Percentiles rank a stretch among this genome's conserved stretches.
Conservation (phyloP, 257 asterid genomes). For the Rauvolfia tetraphylla region DNA sequence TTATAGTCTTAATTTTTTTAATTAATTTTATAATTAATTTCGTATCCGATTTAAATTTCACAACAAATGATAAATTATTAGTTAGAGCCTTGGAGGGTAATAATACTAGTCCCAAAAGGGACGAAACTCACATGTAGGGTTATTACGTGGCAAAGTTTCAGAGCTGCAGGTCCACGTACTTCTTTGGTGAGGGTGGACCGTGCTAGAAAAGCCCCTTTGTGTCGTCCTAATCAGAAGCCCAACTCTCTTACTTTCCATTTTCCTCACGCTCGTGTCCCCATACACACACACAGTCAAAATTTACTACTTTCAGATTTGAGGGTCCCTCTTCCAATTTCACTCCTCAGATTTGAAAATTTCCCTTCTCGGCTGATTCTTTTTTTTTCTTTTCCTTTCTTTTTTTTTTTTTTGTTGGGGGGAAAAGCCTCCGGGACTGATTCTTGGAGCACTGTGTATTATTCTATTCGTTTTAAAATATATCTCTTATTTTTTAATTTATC, state of each 20-base stretch:
- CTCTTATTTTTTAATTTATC: too few species aligned
- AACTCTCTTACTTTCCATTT: neutral
- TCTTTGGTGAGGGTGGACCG: conserved; percentile 16
- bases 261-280: neutral
- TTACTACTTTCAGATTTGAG: conserved; percentile 11
- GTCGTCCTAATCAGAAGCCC: conserved; percentile 26
- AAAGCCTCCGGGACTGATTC: too few species aligned
- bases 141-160: neutral
- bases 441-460: too few species aligned
- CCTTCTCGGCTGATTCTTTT: too few species aligned
- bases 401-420: neutral
- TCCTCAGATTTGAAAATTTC: neutral
- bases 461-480: too few species aligned
- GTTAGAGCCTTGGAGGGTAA: too few species aligned
- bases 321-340: conserved; percentile 10
- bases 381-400: too few species aligned
- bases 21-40: too few species aligned
- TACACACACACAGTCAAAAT: neutral
- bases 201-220: conserved; percentile 9
- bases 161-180: neutral
- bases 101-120: too few species aligned
- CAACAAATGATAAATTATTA: too few species aligned
- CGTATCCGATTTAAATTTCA: too few species aligned
- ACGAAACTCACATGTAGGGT: neutral
- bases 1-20: too few species aligned